A percentile compares a stretch with the other conserved stretches of the same genome.
Conservation (phyloP, 1,284 basidiomycete genomes). For the Vanrija pseudolonga region DNA sequence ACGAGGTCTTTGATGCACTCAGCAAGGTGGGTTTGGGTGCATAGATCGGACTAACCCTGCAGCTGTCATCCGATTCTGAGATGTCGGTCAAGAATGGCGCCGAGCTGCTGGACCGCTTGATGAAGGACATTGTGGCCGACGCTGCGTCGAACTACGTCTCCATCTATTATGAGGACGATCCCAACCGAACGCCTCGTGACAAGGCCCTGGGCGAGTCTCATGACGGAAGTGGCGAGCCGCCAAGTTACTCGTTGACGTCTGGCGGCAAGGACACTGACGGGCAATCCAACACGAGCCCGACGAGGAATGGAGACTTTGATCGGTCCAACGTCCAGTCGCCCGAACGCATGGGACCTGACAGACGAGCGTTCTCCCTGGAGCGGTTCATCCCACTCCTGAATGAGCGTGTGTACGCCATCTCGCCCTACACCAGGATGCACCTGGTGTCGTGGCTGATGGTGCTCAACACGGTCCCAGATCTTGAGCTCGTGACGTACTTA, state of each 20-base stretch:
- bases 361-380: slow-evolving; percentile 79
- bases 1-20: slow-evolving; percentile 94
- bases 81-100: slow-evolving; percentile 97
- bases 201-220: slow-evolving; percentile 2
- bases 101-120: slow-evolving; percentile 90
- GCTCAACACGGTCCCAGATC: slow-evolving; percentile 91
- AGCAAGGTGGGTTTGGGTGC: slow-evolving; percentile 67
- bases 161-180: slow-evolving; percentile 59
- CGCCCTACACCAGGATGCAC: slow-evolving; percentile 93
- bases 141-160: slow-evolving; percentile 93
- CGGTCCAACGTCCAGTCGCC: slow-evolving; percentile 6
- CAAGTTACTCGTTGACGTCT: slow-evolving; percentile 39
- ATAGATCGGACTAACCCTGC: slow-evolving; percentile 5
- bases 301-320: slow-evolving; percentile 4
- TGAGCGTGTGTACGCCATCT: slow-evolving; percentile 91
- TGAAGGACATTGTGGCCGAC: slow-evolving; percentile 98
- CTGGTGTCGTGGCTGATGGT: slow-evolving; percentile 96
- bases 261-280: slow-evolving; percentile 2
- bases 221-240: too few relatives aligned
- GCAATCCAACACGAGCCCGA: slow-evolving; percentile 3
- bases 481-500: slow-evolving; percentile 90
- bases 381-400: slow-evolving; percentile 91
- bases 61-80: slow-evolving; percentile 96
- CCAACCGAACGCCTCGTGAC: slow-evolving; percentile 22
- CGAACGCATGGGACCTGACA: slow-evolving; percentile 16